Percentiles rank a stretch among this genome's conserved stretches.
phyloP scores from a whole-genome alignment of 352 stramenopile species.

The Pythium dissimile region DNA sequence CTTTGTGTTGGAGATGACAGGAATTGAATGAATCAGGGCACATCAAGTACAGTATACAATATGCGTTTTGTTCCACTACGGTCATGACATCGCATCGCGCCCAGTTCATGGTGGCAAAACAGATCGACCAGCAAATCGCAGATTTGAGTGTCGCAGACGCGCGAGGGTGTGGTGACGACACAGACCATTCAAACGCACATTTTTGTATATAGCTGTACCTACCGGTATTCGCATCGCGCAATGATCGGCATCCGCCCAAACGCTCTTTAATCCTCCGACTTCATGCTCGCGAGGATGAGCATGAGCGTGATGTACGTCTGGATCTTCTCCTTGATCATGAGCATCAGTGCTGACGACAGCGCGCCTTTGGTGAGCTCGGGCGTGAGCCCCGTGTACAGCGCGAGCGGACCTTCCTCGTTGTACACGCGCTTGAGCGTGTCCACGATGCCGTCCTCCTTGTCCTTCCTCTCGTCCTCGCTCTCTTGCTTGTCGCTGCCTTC shows the following conservation, averaged over 20 bases:
- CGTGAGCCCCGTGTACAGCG: slow-evolving; percentile 92
- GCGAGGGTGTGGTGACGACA: no score
- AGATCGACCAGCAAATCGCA: no score
- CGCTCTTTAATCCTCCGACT: slow-evolving; percentile 15
- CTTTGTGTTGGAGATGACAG: no score
- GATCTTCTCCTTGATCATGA: slow-evolving; percentile 98
- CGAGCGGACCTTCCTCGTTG: slow-evolving; percentile 80
- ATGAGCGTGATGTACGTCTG: slow-evolving; percentile 86
- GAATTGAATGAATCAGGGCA: no score
- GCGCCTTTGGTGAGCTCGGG: slow-evolving; percentile 95
- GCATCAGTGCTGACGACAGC: slow-evolving; percentile 95
- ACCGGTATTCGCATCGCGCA: no score
- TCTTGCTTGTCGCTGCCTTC: slow-evolving; percentile 14
- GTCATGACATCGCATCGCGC: no score
- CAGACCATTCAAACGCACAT: no score
- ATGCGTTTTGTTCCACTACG: no score
- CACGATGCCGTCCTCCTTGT: slow-evolving; percentile 82
- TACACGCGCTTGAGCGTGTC: slow-evolving; percentile 72
- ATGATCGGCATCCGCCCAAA: background rate
- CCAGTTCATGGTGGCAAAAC: no score
- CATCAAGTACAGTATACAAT: no score
- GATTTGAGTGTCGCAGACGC: no score
- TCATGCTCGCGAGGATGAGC: slow-evolving; percentile 61
- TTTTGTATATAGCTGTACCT: no score
- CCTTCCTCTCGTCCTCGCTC: slow-evolving; percentile 37